Percentiles rank a stretch among this genome's conserved stretches.
phyloP scores from a whole-genome alignment of 2,329 filamentous ascomycete species.

The Aciculosporium take region DNA sequence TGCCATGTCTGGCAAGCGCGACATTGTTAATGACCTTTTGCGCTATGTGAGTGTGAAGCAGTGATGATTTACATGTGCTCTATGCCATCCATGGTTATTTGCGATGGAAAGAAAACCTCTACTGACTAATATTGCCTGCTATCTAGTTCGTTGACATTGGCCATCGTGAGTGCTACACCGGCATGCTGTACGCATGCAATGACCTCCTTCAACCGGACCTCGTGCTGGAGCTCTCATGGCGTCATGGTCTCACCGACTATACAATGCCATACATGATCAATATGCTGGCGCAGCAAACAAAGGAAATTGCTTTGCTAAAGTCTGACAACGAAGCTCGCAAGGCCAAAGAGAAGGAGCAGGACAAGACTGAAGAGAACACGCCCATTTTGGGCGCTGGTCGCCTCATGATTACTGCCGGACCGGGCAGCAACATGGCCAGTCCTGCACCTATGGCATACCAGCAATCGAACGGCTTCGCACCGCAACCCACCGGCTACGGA shows the following conservation, averaged over 20 bases:
- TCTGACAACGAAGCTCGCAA: conserved; percentile 95
- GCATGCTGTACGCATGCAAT: conserved; percentile 98
- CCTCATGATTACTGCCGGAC: conserved; percentile 91
- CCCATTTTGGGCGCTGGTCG: conserved; percentile 81
- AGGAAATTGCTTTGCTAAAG: conserved; percentile 71
- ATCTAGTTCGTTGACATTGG: conserved; percentile 92
- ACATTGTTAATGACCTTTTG: conserved; percentile 89
- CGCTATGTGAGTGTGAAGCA: conserved; percentile 69
- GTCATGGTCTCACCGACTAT: conserved; percentile 84
- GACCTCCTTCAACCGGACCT: conserved; percentile 88
- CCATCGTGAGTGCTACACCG: conserved; percentile 98
- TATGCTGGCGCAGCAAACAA: conserved; percentile 79
- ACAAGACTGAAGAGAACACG: conserved; percentile 84
- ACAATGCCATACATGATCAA: conserved; percentile 99
- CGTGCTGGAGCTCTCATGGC: conserved; percentile 94
- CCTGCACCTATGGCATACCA: conserved; percentile 53
- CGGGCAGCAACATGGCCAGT: conserved; percentile 36
- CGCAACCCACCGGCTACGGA: conserved; percentile 72
- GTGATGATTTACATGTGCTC: background rate
- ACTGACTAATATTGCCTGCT: conserved; percentile 14
- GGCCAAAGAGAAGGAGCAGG: conserved; percentile 50
- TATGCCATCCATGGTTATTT: background rate
- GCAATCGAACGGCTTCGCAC: conserved; percentile 76
- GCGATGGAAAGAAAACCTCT: too few species aligned
- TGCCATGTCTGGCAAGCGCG: conserved; percentile 76